Evolutionary conservation across 148 eudicot species (phyloP).

Genomic region (Rhododendron vialii): DNA sequence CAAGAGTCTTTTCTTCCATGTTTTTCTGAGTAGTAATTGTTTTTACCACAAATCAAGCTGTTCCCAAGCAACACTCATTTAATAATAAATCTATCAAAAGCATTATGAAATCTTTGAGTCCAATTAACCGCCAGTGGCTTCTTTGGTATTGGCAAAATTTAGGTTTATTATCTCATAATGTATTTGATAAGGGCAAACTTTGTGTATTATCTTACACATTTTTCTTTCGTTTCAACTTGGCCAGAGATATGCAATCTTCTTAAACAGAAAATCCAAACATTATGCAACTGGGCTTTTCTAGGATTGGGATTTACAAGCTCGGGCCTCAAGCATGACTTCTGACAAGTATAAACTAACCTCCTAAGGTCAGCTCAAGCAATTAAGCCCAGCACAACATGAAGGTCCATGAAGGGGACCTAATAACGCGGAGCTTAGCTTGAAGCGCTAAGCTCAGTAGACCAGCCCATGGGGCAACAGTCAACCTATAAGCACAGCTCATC

Average conservation of each 20-base stretch:
- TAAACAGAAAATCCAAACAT: slow-evolving; percentile 3
- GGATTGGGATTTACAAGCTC: slow-evolving; percentile 17
- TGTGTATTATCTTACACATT: not conserved
- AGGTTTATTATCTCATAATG: not conserved
- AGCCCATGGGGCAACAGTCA: no score
- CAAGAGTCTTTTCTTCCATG: no score
- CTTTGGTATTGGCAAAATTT: not conserved
- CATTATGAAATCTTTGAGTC: not conserved
- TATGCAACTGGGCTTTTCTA: slow-evolving; percentile 11
- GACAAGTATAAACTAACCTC: no score
- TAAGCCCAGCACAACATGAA: no score
- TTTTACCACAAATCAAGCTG: not conserved
- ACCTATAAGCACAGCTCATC: no score
- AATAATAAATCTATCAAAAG: not conserved
- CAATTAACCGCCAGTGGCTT: not conserved
- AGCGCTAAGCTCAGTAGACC: no score
- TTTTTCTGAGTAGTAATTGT: no score
- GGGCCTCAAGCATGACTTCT: slow-evolving; percentile 16
- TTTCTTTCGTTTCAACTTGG: not conserved
- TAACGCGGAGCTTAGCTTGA: no score
- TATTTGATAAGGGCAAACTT: not conserved
- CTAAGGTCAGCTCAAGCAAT: no score
- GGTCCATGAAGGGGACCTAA: no score
- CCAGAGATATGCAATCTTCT: slow-evolving; percentile 12
- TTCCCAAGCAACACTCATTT: not conserved